phyloP scores from a whole-genome alignment of 768 basidiomycete species.

The Suillus plorans region DNA sequence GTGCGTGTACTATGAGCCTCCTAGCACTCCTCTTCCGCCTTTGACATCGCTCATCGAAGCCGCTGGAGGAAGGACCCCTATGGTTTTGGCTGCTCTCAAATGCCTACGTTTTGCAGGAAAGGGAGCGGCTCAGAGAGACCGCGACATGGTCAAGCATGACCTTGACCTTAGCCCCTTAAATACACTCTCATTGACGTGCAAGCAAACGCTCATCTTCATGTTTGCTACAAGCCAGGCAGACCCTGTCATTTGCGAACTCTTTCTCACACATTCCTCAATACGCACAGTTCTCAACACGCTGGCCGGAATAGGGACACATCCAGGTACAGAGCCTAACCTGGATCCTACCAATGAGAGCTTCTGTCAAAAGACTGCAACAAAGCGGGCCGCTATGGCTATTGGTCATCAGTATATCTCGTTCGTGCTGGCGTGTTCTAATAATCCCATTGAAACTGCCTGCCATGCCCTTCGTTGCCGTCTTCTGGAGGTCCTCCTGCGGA shows the following conservation, averaged over 20 bases:
- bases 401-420: background rate
- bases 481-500: conserved; percentile 1
- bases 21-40: conserved; percentile 1
- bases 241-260: background rate
- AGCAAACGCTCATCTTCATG: background rate
- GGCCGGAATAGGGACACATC: background rate
- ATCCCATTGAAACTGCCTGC: background rate
- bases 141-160: background rate
- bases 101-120: conserved; percentile 1
- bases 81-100: background rate
- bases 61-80: conserved; percentile 1
- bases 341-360: background rate
- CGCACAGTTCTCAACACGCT: background rate
- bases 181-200: conserved; percentile 1
- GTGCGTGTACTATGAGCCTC: conserved; percentile 1
- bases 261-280: background rate
- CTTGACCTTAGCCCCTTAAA: background rate
- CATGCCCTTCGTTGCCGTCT: background rate
- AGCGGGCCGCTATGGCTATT: background rate
- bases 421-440: background rate
- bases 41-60: background rate
- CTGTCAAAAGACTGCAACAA: background rate
- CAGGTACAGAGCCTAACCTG: background rate
- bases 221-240: background rate
- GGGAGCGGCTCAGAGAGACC: background rate